Evolutionary conservation across 208 protist genomes (phyloP), one percentile per base, ranked within the genome.

Genomic region (Wallacemonas sp.): DNA sequence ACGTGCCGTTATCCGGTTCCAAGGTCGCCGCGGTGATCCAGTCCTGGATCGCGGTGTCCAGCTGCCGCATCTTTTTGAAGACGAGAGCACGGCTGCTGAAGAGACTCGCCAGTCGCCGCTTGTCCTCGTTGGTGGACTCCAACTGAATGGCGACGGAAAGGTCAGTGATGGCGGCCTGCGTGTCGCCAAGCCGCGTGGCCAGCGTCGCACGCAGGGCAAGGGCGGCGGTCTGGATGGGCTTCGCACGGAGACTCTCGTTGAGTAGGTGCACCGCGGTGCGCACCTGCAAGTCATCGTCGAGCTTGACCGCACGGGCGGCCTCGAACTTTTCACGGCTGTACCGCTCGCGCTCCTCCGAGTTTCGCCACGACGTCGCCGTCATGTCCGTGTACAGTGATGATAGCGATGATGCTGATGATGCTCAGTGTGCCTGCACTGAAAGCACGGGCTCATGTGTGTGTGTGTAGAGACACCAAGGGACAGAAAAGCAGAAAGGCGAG

Each of bases 1-100:
- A 95, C 3, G 76, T 74, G 8, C 88, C 92, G 68, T 95, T 97
- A 61, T 92, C 87, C 3, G 87, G 78, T 55, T 95, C 86, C 24
- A 92, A 70, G 55, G 92, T 75, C 26, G 85, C 69, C 16, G 90
- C 91, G 4, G 58, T 60, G 16, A 69, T 48, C 24, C 94, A 81
- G 62, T 97, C 93, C n/a, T 71, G 44, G 9, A 96, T 58, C 12
- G 72, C 38, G 72, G 32, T 65, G 5, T 80, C 52, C 3, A 76
- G 41, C 17, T 83, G 78, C 16, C 83, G 65, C 36, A 88, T 61
- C 2, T 83, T 80, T 19, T 63, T 61, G 57, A 77, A 86, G 5
- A 90, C 46, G 33, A 19, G 54, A 2, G 81, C 90, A n/a, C 91
- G 86, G 1, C 29, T 67, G 16, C 78, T 83, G 69, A 94, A 94